Percentiles rank a stretch among this genome's conserved stretches.
These are phyloP conservation scores for Emericellopsis terricola DNA, from an alignment of 495 filamentous ascomycete species.

Conservation along the genomic window DNA sequence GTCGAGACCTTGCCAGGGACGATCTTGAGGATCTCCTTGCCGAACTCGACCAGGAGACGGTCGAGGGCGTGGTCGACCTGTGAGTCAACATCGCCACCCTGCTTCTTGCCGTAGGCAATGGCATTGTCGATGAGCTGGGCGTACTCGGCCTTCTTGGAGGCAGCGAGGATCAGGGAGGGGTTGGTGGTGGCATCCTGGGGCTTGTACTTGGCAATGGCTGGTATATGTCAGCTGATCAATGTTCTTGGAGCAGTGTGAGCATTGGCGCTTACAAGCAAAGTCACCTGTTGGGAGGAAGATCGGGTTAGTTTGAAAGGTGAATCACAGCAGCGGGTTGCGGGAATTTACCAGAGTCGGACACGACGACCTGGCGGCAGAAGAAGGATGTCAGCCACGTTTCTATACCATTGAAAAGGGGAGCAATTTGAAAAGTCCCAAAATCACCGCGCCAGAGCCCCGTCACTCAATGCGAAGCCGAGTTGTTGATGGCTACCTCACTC, in stretches of 20 bases:
- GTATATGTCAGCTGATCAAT: too few relatives aligned
- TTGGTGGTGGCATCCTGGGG: conserved; percentile 99
- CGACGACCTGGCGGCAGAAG: conserved; percentile 46
- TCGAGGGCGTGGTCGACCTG: conserved; percentile 75
- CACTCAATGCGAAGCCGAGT: background rate
- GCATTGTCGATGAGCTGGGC: conserved; percentile 79
- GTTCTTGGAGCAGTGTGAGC: conserved; percentile 1
- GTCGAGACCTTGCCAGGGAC: conserved; percentile 97
- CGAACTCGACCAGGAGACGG: conserved; percentile 91
- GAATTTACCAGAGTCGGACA: conserved; percentile 87
- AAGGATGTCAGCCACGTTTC: conserved; percentile 10
- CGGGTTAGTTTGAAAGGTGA: background rate
- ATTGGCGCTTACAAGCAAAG: conserved; percentile 49
- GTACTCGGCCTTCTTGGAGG: conserved; percentile 96
- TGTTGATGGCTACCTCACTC: conserved; percentile 1
- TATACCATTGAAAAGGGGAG: too few relatives aligned
- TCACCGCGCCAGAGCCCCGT: background rate
- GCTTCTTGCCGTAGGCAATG: conserved; percentile 64
- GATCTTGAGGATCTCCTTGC: conserved; percentile 91
- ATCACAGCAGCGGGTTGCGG: background rate
- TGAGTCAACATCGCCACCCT: conserved; percentile 47
- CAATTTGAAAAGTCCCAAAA: conserved; percentile 4
- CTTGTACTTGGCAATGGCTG: conserved; percentile 97
- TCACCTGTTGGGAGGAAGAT: conserved; percentile 34
- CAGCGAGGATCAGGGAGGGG: conserved; percentile 92